phyloP scores from a whole-genome alignment of 192 early-diverging fungal species.

The Rhizoclosmatium globosum region DNA sequence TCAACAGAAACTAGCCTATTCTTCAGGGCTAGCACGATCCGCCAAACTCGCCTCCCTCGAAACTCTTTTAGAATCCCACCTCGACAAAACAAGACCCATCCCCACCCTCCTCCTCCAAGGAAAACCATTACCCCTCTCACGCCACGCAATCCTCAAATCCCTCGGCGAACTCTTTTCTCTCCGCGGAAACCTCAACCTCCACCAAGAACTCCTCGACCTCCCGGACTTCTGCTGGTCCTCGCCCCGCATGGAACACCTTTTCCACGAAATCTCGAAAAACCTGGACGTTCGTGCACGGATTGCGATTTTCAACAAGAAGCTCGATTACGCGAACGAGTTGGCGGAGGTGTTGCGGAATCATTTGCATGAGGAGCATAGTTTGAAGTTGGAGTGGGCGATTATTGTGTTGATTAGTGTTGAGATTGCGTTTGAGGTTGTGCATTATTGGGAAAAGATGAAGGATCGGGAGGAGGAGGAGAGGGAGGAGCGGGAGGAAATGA shows the following conservation, averaged over 20 bases:
- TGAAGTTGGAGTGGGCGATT: slow-evolving; percentile 55
- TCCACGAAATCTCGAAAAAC: slow-evolving; percentile 55
- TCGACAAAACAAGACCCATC: slow-evolving; percentile 56
- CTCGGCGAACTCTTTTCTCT: slow-evolving; percentile 62
- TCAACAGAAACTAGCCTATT: slow-evolving; percentile 65
- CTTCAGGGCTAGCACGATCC: slow-evolving; percentile 64
- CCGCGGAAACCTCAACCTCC: slow-evolving; percentile 61
- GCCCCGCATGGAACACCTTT: slow-evolving; percentile 59
- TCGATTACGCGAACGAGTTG: slow-evolving; percentile 73
- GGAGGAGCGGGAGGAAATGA: background rate
- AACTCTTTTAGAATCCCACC: slow-evolving; percentile 59
- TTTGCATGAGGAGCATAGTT: slow-evolving; percentile 61
- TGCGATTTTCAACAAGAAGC: slow-evolving; percentile 68
- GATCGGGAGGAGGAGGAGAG: slow-evolving; percentile 29
- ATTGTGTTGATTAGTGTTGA: slow-evolving; percentile 57
- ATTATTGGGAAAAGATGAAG: slow-evolving; percentile 44
- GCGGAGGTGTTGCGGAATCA: slow-evolving; percentile 63
- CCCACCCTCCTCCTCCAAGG: slow-evolving; percentile 58
- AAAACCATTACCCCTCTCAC: slow-evolving; percentile 54
- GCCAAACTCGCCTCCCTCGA: slow-evolving; percentile 65
- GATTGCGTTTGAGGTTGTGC: slow-evolving; percentile 49
- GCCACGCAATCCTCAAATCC: slow-evolving; percentile 53
- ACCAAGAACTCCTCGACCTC: slow-evolving; percentile 65
- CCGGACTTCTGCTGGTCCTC: slow-evolving; percentile 71
- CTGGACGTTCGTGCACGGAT: slow-evolving; percentile 67